These are phyloP conservation scores for Cyclocybe aegerita DNA, from an alignment of 768 basidiomycete genomes.

Conservation along the genomic window DNA sequence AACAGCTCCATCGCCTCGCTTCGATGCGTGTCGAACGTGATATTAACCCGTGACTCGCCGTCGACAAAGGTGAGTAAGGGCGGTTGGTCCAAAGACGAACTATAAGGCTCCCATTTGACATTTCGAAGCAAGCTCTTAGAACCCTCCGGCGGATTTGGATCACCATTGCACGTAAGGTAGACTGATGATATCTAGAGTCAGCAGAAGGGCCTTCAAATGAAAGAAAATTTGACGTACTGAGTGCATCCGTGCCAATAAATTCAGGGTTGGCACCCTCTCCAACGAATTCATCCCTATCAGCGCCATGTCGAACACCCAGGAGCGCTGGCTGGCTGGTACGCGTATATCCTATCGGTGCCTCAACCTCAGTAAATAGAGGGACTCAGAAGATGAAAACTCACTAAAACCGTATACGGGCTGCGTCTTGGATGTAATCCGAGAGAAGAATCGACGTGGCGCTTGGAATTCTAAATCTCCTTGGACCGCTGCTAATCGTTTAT, in stretches of 20 bases:
- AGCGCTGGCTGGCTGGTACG: neutral
- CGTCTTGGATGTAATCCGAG: constrained; percentile 24
- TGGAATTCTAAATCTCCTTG: constrained; percentile 36
- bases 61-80: constrained; percentile 15
- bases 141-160: constrained; percentile 1
- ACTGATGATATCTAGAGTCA: neutral
- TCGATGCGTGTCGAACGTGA: constrained; percentile 12
- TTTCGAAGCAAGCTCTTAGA: constrained; percentile 3
- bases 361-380: neutral
- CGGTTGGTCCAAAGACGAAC: constrained; percentile 1
- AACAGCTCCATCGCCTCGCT: constrained; percentile 4
- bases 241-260: constrained; percentile 11
- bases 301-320: constrained; percentile 4
- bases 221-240: constrained; percentile 7
- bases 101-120: constrained; percentile 4
- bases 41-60: constrained; percentile 6
- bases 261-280: constrained; percentile 3
- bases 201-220: too few species aligned
- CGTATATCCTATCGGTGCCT: neutral
- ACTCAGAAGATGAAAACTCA: constrained; percentile 15
- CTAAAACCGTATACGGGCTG: constrained; percentile 34
- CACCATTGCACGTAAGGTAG: constrained; percentile 7
- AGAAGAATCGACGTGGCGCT: constrained; percentile 32
- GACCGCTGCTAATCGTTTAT: constrained; percentile 36
- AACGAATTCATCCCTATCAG: constrained; percentile 8